Evolutionary conservation across 1,284 basidiomycete genomes (phyloP).

Genomic region (Ceratobasidium sp.): DNA sequence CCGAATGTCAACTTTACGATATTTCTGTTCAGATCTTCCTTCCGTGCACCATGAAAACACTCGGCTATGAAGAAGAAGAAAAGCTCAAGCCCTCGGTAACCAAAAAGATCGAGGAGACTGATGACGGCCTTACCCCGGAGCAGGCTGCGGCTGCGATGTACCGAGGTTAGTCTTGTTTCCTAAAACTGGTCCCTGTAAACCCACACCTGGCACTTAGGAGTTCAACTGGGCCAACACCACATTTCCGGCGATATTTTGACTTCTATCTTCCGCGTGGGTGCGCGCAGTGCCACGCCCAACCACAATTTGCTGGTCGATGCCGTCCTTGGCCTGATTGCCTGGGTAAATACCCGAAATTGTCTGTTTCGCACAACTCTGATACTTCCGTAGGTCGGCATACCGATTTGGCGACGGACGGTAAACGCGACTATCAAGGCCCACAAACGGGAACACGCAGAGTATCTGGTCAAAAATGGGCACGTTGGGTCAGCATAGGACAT

Average conservation of each 20-base stretch:
- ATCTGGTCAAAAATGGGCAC: conserved; percentile 41
- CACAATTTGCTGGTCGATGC: conserved; percentile 70
- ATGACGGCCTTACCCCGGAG: conserved; percentile 74
- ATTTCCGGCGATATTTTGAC: conserved; percentile 80
- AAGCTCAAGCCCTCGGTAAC: conserved; percentile 84
- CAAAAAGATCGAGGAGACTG: conserved; percentile 82
- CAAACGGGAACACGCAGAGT: conserved; percentile 41
- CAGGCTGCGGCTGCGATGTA: conserved; percentile 72
- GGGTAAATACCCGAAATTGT: conserved; percentile 56
- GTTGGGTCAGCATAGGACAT: not conserved
- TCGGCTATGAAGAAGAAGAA: conserved; percentile 84
- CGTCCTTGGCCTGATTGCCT: conserved; percentile 59
- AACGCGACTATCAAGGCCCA: conserved; percentile 44
- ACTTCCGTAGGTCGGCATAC: conserved; percentile 53
- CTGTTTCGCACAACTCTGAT: conserved; percentile 1
- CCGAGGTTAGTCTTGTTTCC: conserved; percentile 60
- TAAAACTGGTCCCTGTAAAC: too few relatives aligned
- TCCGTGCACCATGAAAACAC: conserved; percentile 85
- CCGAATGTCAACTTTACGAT: conserved; percentile 82
- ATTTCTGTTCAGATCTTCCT: conserved; percentile 88
- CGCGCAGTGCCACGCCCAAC: conserved; percentile 73
- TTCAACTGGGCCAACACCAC: conserved; percentile 77
- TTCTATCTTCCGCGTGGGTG: conserved; percentile 73
- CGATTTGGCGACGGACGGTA: conserved; percentile 54
- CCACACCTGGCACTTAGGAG: conserved; percentile 59